These are phyloP conservation scores for Diversispora eburnea DNA, from an alignment of 192 early-diverging fungal genomes.

Conservation along the genomic window DNA sequence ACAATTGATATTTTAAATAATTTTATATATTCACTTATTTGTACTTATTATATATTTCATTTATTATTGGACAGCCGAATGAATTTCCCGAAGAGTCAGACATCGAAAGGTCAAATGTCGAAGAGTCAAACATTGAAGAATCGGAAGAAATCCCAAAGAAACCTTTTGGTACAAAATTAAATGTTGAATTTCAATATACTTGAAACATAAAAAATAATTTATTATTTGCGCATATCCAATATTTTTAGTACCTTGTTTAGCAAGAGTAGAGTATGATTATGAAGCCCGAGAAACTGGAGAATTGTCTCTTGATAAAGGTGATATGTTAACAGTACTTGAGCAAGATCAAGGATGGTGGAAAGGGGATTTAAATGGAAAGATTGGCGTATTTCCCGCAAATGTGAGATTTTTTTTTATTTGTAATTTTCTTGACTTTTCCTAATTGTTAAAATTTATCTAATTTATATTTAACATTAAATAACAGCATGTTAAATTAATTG, in stretches of 20 bases:
- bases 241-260: conserved; percentile 37
- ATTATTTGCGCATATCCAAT: no score
- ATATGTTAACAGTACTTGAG: conserved; percentile 66
- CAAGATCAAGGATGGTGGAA: conserved; percentile 64
- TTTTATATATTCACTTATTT: no score
- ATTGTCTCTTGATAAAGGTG: conserved; percentile 60
- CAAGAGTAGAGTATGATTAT: conserved; percentile 70
- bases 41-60: no score
- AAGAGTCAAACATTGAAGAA: no score
- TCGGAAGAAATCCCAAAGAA: no score
- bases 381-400: conserved; percentile 63
- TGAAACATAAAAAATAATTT: no score
- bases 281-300: conserved; percentile 61
- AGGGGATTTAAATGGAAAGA: conserved; percentile 66
- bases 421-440: neutral
- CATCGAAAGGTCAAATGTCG: no score
- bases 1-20: no score
- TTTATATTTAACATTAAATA: neutral
- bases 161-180: no score
- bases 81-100: no score
- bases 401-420: conserved; percentile 33
- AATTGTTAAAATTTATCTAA: neutral
- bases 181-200: no score
- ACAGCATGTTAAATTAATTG: conserved; percentile 42
- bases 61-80: no score